phyloP scores from a whole-genome alignment of 2,329 filamentous ascomycete species.

The Penicillium sp. region DNA sequence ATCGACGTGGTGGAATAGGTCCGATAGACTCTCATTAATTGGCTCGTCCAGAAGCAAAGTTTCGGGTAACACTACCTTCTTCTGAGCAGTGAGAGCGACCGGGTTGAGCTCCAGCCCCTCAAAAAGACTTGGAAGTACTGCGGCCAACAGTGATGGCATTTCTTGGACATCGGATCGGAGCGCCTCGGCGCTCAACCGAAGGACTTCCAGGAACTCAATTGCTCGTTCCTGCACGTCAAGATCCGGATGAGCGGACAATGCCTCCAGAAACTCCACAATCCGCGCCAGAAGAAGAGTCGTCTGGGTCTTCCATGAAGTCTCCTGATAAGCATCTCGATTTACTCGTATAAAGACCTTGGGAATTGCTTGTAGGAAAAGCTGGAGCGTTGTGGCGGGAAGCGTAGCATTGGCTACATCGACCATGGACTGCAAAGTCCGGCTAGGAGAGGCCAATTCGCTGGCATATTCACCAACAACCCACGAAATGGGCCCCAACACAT shows the following conservation, averaged over 20 bases:
- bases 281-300: constrained; percentile 73
- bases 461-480: constrained; percentile 91
- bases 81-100: constrained; percentile 74
- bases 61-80: constrained; percentile 73
- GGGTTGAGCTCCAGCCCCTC: constrained; percentile 84
- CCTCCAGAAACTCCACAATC: constrained; percentile 75
- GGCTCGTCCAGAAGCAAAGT: constrained; percentile 72
- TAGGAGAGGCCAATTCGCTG: constrained; percentile 61
- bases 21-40: constrained; percentile 68
- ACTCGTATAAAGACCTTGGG: constrained; percentile 78
- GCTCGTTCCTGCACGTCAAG: constrained; percentile 93
- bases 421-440: constrained; percentile 66
- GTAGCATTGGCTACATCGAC: constrained; percentile 59
- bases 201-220: constrained; percentile 84
- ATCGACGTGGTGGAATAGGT: constrained; percentile 57
- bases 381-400: constrained; percentile 61
- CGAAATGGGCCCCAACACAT: constrained; percentile 66
- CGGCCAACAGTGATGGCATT: constrained; percentile 76
- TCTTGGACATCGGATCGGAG: constrained; percentile 44
- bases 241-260: constrained; percentile 71
- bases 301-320: constrained; percentile 68
- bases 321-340: constrained; percentile 58
- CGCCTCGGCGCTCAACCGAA: constrained; percentile 81
- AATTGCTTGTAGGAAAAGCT: constrained; percentile 73
- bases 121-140: constrained; percentile 85